A percentile compares a stretch with the other conserved stretches of the same genome.
These are phyloP conservation scores for Fusarium nanum DNA, from an alignment of 2,329 filamentous ascomycete genomes.

Conservation along the genomic window DNA sequence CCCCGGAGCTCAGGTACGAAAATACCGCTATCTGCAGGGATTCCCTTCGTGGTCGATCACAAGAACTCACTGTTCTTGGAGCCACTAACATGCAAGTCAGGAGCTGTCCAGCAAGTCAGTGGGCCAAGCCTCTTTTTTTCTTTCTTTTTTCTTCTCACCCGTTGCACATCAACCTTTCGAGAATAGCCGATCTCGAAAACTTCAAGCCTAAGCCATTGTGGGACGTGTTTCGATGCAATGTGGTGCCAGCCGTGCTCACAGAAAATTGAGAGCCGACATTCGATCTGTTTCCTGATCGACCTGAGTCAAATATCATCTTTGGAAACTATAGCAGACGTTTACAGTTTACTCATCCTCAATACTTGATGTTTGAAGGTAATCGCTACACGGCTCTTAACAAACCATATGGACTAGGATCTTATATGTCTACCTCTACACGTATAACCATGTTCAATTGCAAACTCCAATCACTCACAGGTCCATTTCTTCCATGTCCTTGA, in stretches of 20 bases:
- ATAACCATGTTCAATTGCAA: background rate
- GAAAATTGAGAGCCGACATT: slow-evolving; percentile 9
- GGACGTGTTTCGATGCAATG: slow-evolving; percentile 23
- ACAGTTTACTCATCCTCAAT: background rate
- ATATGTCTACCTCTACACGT: background rate
- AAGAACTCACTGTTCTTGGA: slow-evolving; percentile 44
- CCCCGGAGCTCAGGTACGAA: slow-evolving; percentile 30
- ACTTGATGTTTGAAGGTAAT: background rate
- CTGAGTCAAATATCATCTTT: slow-evolving; percentile 1
- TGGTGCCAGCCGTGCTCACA: slow-evolving; percentile 18
- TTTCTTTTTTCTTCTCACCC: background rate
- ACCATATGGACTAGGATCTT: background rate
- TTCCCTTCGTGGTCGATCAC: slow-evolving; percentile 39
- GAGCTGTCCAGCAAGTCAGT: background rate
- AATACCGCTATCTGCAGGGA: slow-evolving; percentile 39
- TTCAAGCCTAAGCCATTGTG: slow-evolving; percentile 26
- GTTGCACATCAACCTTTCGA: slow-evolving; percentile 33
- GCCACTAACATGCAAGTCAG: slow-evolving; percentile 37
- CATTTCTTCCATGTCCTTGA: background rate
- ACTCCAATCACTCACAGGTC: background rate
- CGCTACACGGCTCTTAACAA: background rate
- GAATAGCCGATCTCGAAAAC: slow-evolving; percentile 34
- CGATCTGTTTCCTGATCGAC: slow-evolving; percentile 18
- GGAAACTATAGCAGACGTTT: background rate
- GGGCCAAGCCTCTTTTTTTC: background rate